A percentile compares a stretch with the other conserved stretches of the same genome.
Conservation (phyloP, 2,329 filamentous ascomycete genomes). For the Elsinoe fawcettii region DNA sequence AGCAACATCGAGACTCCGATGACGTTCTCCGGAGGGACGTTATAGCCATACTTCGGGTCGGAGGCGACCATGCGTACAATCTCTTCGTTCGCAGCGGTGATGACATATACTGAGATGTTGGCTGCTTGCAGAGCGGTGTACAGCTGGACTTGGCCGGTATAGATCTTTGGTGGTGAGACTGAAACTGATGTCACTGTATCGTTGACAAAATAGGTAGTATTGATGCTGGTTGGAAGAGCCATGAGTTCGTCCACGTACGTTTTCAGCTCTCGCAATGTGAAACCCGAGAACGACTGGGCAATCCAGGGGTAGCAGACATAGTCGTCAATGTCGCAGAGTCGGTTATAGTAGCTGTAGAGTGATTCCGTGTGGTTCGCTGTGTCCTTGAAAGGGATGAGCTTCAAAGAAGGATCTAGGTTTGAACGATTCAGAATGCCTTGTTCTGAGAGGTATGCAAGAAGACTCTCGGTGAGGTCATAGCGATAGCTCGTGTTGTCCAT, state of each 20-base stretch:
- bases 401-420: conserved; percentile 35
- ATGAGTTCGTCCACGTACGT: conserved; percentile 43
- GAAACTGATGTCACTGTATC: conserved; percentile 26
- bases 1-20: conserved; percentile 38
- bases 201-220: conserved; percentile 32
- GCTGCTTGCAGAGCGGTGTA: conserved; percentile 39
- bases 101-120: conserved; percentile 39
- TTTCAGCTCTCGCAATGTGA: conserved; percentile 40
- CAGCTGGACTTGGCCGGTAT: conserved; percentile 37
- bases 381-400: conserved; percentile 39
- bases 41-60: conserved; percentile 41
- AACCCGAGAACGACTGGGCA: conserved; percentile 37
- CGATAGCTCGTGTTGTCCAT: conserved; percentile 42
- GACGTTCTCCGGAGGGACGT: conserved; percentile 38
- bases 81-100: conserved; percentile 39
- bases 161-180: conserved; percentile 33
- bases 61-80: conserved; percentile 41
- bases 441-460: conserved; percentile 39
- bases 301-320: conserved; percentile 39
- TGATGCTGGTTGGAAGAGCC: conserved; percentile 34
- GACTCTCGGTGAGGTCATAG: conserved; percentile 39
- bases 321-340: conserved; percentile 38
- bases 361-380: conserved; percentile 33
- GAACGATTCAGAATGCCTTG: conserved; percentile 37
- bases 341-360: conserved; percentile 41